Base-by-base conservation (phyloP, 331 rosid genomes). In the Telfairia occidentalis region DNA sequence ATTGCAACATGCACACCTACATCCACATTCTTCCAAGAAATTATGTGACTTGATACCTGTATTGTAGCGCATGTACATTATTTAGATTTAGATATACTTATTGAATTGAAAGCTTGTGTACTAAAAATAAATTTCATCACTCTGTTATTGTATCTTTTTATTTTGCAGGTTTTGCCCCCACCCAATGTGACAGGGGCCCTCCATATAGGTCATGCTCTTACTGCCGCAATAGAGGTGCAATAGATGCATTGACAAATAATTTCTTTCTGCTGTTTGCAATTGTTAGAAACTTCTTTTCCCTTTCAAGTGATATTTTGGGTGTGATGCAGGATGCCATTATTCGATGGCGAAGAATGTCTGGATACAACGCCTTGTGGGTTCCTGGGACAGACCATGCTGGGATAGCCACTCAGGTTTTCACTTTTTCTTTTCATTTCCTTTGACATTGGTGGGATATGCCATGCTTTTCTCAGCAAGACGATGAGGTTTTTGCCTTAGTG, bases 351-450 rank as follows among this genome's bases (percentile, higher is more conserved):
- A 89, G 93, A 83, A 95, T 95, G 99, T 86, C 89, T 45, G 97
- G 99, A 70, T 90, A 84, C 86, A 95, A 95, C 86, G 29, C 90
- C 74, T 75, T 95, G 88, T 95, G 97, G 97, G 97, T 95, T 79
- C 99, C 99, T 79, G 93, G 97, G 79, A 82, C 89, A 92, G 99
- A 95, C 84, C 99, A 95, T 81, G 97, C 99, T 5, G 97, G 97
- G 77, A 92, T 92, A 63, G 97, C 99, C 19, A 95, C 99, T 24
- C 97, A 95, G 99, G 97, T 89, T 75, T 43, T 78, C 5, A 74
- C 52, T 66, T 69, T 67, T 66, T 78, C 55, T 65, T 45, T 74
- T 78, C 21, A 30, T n/a, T 45, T 61, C 46, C 34, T 50, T 30
- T 73, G 49, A 49, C 32, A 5, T 49, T n/a, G 11, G 52, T 52